Conservation (phyloP, 2,329 filamentous ascomycete species). For the Aureobasidium sp. region DNA sequence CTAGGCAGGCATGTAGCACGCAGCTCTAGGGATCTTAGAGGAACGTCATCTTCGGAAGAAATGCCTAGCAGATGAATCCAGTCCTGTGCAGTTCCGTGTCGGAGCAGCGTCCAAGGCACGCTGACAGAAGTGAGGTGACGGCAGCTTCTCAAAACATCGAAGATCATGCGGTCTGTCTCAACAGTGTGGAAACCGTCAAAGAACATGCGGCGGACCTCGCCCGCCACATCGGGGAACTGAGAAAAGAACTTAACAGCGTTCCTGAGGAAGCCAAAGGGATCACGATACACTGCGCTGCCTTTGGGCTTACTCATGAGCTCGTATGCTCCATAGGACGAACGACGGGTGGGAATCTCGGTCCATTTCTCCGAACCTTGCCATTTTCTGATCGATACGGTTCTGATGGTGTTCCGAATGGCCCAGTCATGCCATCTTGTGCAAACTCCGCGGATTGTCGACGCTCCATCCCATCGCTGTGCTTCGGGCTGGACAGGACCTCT, state of each 20-base stretch:
- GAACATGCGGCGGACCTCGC: slow-evolving; percentile 47
- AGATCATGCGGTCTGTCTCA: slow-evolving; percentile 45
- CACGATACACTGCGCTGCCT: slow-evolving; percentile 45
- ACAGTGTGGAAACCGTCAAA: slow-evolving; percentile 49
- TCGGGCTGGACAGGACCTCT: slow-evolving; percentile 46
- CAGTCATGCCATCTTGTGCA: slow-evolving; percentile 48
- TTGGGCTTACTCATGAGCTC: slow-evolving; percentile 42
- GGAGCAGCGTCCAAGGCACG: slow-evolving; percentile 47
- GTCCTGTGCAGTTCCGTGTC: slow-evolving; percentile 41
- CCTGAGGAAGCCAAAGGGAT: slow-evolving; percentile 45
- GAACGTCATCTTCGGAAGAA: slow-evolving; percentile 30
- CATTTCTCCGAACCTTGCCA: slow-evolving; percentile 49
- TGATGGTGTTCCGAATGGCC: slow-evolving; percentile 45
- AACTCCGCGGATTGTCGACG: slow-evolving; percentile 42
- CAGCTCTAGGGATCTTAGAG: slow-evolving; percentile 46
- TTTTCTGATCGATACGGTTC: slow-evolving; percentile 44
- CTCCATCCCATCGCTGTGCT: slow-evolving; percentile 46
- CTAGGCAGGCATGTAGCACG: slow-evolving; percentile 44
- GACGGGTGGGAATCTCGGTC: slow-evolving; percentile 41
- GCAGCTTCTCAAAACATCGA: slow-evolving; percentile 43
- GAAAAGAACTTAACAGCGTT: slow-evolving; percentile 42
- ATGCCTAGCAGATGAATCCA: slow-evolving; percentile 44
- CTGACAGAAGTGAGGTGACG: slow-evolving; percentile 41
- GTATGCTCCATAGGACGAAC: slow-evolving; percentile 38
- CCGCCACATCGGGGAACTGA: slow-evolving; percentile 39